Evolutionary conservation across 768 basidiomycete genomes (phyloP), one percentile per base, ranked within the genome.

Genomic region (Clavaria fumosa): DNA sequence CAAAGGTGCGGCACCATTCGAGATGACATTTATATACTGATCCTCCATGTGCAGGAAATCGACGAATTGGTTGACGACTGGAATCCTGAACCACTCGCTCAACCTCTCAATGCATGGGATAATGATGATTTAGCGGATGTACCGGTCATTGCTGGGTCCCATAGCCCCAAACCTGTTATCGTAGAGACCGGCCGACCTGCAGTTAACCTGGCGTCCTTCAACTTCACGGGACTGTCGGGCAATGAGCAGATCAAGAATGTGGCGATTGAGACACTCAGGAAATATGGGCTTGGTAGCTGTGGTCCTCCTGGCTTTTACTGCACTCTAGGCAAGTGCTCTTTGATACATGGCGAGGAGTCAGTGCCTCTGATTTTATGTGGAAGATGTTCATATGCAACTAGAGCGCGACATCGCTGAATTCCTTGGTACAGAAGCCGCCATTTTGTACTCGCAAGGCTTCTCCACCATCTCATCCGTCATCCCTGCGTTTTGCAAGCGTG

Each of bases 271-370:
- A 84, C 78, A 0, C 61, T 97, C 14, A 66, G 77, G 34, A 79
- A 82, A 53, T 96, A 95, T 46, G 95, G 93, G 18, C 67, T 96
- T 2, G 93, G 91, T 5, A 84, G 81, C 44, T 99, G 95, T 51
- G 93, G 93, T 2, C 95, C 95, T 26, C 79, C 90, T 20, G 89
- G 90, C 7, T 99, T 99, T 63, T 97, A 97, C 54, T 93, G 93
- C 10, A 93, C 85, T 2, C 66, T 95, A 31, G 91, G 90, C 91
- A 43, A 39, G 78, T 63, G 23, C 4, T 1, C 11, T 9, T 28
- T n/a, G n/a, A n/a, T n/a, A n/a, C n/a, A n/a, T n/a, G n/a, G n/a
- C n/a, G n/a, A n/a, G n/a, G n/a, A n/a, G n/a, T n/a, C n/a, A n/a
- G n/a, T n/a, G n/a, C n/a, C n/a, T n/a, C n/a, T n/a, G 19, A 22